Conservation (phyloP, 2,329 filamentous ascomycete species). For the Alternaria tenuissima region DNA sequence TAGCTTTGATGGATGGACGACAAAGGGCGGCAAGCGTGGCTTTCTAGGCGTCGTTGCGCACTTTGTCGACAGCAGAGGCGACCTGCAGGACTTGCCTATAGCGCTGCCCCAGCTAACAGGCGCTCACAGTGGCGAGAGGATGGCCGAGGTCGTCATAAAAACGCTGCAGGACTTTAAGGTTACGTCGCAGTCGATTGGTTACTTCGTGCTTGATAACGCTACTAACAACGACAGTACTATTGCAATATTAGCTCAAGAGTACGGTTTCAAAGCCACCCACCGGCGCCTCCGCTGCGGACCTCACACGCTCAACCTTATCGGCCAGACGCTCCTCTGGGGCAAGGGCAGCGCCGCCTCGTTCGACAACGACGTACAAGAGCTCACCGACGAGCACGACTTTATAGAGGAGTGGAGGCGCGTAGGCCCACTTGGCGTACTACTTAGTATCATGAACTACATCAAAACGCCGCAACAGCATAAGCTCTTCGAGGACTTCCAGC, state of each 20-base stretch:
- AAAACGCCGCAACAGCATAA: neutral
- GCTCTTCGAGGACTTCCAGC: neutral
- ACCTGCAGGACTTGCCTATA: conserved; percentile 11
- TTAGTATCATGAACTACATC: neutral
- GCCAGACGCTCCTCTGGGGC: neutral
- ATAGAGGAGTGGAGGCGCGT: neutral
- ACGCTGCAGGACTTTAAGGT: conserved; percentile 4
- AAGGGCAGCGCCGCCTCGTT: neutral
- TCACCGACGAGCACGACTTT: neutral
- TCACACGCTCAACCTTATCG: conserved; percentile 11
- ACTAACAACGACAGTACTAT: conserved; percentile 2
- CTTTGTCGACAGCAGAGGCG: neutral
- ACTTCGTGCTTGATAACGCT: conserved; percentile 1
- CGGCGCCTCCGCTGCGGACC: conserved; percentile 10
- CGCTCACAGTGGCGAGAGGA: conserved; percentile 10
- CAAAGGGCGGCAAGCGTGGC: conserved; percentile 10
- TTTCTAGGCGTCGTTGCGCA: conserved; percentile 14
- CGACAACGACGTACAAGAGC: neutral
- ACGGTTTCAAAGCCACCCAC: neutral
- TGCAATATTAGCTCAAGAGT: too few relatives aligned
- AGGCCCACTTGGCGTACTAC: neutral
- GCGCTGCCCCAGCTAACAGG: conserved; percentile 12
- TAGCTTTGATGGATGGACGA: conserved; percentile 11
- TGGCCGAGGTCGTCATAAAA: conserved; percentile 1
- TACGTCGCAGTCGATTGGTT: neutral